Evolutionary conservation across 2,329 filamentous ascomycete genomes (phyloP), one percentile per base, ranked within the genome.

Genomic region (Stylonectria norvegica): DNA sequence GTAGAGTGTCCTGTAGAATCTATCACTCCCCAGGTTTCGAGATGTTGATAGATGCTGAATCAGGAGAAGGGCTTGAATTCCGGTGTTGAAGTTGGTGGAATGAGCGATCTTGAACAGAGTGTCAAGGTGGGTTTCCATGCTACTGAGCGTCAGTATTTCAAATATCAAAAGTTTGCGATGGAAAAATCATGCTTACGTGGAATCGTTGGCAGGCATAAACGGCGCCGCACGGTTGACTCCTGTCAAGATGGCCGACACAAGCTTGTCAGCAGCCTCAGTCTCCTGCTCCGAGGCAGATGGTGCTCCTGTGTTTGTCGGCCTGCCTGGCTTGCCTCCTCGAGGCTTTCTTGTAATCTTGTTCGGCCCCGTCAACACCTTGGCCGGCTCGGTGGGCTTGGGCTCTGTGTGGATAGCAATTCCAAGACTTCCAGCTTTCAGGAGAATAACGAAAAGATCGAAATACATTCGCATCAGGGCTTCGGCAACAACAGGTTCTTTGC

Each of bases 81-180:
- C 93, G 1, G 93, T 98, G 68, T 97, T 98, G 76, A 98, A 97
- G 65, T 98, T 98, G 41, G 91, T 89, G 1, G 91, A 97, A 66
- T 98, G 93, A 0, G 93, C 95, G 57, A 98, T 93, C 56, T 82
- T 84, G 76, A 96, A 98, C 18, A 98, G 76, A 3, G 91, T 96
- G 60, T 97, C 86, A 42, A 98, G 79, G 59, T 98, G 91, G 43
- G 84, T 82, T 58, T 94, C 87, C 50, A 97, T 79, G 17, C 82
- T 86, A 39, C 38, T 4, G 30, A 17, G 32, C 17, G 16, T 50
- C 34, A 36, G 19, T 10, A 29, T 20, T 15, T 5, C 6, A 19
- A 8, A 31, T 4, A 12, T 15, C 10, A 11, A 5, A 5, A 5
- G 22, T 10, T 7, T n/a, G n/a, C n/a, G n/a, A n/a, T n/a, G n/a